Base-by-base conservation (phyloP, 805 yeast genomes). In the Yamadazyma ubonensis region DNA sequence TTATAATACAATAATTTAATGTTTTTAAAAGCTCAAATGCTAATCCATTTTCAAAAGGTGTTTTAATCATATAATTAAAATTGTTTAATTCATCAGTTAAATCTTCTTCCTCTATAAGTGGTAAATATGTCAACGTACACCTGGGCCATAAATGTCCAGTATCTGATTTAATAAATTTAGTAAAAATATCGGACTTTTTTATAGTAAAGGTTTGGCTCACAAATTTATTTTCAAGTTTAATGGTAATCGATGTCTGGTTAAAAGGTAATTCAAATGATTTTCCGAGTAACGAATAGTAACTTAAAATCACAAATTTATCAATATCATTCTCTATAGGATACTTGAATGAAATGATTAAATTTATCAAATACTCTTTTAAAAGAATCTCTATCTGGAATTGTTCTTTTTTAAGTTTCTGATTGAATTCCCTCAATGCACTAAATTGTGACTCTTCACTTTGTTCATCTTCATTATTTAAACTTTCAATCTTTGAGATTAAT, bases 101-200 rank as follows among this genome's bases (percentile, higher is more conserved):
- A 25, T 63, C 61, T 16, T 52, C 52, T 37, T 64, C 42, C 21
- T 61, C 65, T 25, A 69, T 41, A 15, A 69, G 44, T 2, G 75
- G 75, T 6, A 69, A 41, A 11, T 53, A 45, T 0, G 72, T 65
- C 39, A 67, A 46, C 23, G 55, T 53, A 42, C 75, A 69, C 29
- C 59, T 52, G 1, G 61, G 48, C 73, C 73, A 69, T 19, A 46
- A 48, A 38, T 69, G 75, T 9, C 55, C 50, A 1, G 65, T 49
- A 5, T 53, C 50, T 2, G 73, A 67, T 20, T 32, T 48, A 1
- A 51, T 52, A 8, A 56, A 42, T n/a, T 44, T 36, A 5, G 48
- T 45, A 10, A 45, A 49, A 4, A 40, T 41, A 17, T 51, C 55
- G 38, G 40, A 33, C 19, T 40, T 25, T 20, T 41, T 12, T 12